Conservation (phyloP, 176 grass and related monocot genomes). For the Echinochloa phyllopogon region DNA sequence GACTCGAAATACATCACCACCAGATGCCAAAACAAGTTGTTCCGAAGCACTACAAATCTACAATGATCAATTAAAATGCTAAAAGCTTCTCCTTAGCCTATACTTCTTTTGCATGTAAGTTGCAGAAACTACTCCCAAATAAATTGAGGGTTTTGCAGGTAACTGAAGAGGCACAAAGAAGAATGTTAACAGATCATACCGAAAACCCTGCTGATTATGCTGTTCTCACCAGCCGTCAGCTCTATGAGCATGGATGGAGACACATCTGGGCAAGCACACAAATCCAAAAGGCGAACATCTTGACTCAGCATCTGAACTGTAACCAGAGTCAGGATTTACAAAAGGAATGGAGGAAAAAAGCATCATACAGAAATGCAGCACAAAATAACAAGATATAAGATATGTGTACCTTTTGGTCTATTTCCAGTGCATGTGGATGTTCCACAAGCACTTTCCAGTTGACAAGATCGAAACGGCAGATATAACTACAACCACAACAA, state of each 20-base stretch:
- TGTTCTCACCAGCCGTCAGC: slow-evolving; percentile 69
- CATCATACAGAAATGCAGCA: slow-evolving; percentile 25
- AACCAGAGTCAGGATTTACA: slow-evolving; percentile 89
- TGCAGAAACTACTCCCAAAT: background rate
- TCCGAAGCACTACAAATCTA: slow-evolving; percentile 26
- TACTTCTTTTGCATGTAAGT: slow-evolving; percentile 12
- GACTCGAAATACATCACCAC: slow-evolving; percentile 1
- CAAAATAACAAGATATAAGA: slow-evolving; percentile 47
- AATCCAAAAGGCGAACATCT: slow-evolving; percentile 69
- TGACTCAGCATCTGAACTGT: slow-evolving; percentile 98
- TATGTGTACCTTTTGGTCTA: slow-evolving; percentile 79
- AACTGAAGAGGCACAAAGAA: slow-evolving; percentile 29
- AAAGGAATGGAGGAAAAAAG: slow-evolving; percentile 31
- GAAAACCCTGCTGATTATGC: slow-evolving; percentile 79
- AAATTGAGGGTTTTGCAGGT: background rate
- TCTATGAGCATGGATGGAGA: slow-evolving; percentile 68
- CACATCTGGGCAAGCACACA: slow-evolving; percentile 66
- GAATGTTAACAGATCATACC: slow-evolving; percentile 60
- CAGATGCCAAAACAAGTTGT: slow-evolving; percentile 30
- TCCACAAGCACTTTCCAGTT: slow-evolving; percentile 89
- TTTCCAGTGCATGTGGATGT: slow-evolving; percentile 55
- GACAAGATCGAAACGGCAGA: slow-evolving; percentile 81
- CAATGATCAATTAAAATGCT: slow-evolving; percentile 22
- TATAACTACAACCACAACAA: slow-evolving; percentile 56
- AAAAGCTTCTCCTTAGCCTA: background rate